Base-by-base conservation (phyloP, 2,329 filamentous ascomycete species). In the Rosellinia necatrix region DNA sequence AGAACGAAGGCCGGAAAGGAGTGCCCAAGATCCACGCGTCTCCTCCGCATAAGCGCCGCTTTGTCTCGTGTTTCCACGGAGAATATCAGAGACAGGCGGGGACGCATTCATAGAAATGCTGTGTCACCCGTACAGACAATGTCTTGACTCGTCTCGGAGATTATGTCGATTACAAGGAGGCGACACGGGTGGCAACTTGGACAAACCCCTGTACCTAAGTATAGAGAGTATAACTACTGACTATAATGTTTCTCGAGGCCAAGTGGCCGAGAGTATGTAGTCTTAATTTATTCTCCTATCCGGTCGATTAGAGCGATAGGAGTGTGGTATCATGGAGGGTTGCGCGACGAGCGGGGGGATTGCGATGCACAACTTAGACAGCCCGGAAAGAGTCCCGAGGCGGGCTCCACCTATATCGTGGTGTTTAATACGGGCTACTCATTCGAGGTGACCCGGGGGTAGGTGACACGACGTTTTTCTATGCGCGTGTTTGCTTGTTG, bases 1-100 rank as follows among this genome's bases (percentile, higher is more conserved):
- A 38, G 4, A 8, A 29, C n/a, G 21, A 41, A 53, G 27, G 13
- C 25, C n/a, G 25, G 22, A 41, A 35, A 38, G 12, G 29, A 27
- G 13, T 12, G 21, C 24, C 21, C 42, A 21, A 46, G 46, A 19
- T 22, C 27, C 40, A 46, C 41, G 32, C 40, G 27, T 44, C 37
- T 44, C 15, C 32, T 12, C 47, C 22, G 25, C 30, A 21, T 43
- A n/a, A 19, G 21, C 37, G 21, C 41, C 46, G 12, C 41, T 40
- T 27, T 37, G 22, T 51, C 22, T 48, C 27, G 24, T 43, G 46
- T 43, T 21, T 29, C 24, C 24, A 29, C 51, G 51, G 51, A 55
- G 51, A 55, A 58, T 51, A 51, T 12, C 10, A 55, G 51, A 55
- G 46, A 50, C 46, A 53, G 13, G n/a, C 32, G 47, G 38, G 15